A percentile compares a stretch with the other conserved stretches of the same genome.
These are phyloP conservation scores for Craterostigma plantagineum DNA, from an alignment of 257 asterid genomes.

Conservation along the genomic window DNA sequence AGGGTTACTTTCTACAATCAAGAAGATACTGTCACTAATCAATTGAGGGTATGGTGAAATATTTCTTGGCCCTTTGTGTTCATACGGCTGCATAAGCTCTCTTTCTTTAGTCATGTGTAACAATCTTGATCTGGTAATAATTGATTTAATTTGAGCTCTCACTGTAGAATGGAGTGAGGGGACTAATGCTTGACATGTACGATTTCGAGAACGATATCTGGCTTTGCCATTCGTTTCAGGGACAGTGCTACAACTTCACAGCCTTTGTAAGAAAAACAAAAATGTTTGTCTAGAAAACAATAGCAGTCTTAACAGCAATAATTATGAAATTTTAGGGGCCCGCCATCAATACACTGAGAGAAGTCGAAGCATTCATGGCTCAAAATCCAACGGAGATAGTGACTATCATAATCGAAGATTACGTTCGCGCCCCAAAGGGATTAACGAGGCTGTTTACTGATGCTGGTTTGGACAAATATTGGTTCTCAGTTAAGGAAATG, in stretches of 20 bases:
- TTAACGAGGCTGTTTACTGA: slow-evolving; percentile 50
- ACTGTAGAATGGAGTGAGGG: slow-evolving; percentile 91
- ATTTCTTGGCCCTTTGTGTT: not conserved
- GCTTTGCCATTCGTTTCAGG: slow-evolving; percentile 91
- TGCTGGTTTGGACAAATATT: slow-evolving; percentile 82
- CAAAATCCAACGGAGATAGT: slow-evolving; percentile 64
- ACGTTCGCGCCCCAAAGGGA: slow-evolving; percentile 77
- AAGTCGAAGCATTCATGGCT: slow-evolving; percentile 86
- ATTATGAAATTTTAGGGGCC: slow-evolving; percentile 34
- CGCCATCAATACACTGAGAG: slow-evolving; percentile 57
- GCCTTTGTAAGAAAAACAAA: slow-evolving; percentile 43
- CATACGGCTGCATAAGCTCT: not conserved
- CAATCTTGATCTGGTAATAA: not conserved
- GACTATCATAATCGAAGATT: slow-evolving; percentile 90
- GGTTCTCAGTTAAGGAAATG: slow-evolving; percentile 82
- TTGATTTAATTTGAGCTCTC: slow-evolving; percentile 4
- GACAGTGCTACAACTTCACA: slow-evolving; percentile 93
- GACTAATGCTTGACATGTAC: slow-evolving; percentile 97
- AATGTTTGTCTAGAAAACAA: not conserved
- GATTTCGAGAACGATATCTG: slow-evolving; percentile 90
- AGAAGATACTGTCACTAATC: slow-evolving; percentile 86
- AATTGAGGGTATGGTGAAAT: slow-evolving; percentile 33
- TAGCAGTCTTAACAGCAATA: not conserved
- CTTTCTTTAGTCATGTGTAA: not conserved
- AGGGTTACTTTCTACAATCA: slow-evolving; percentile 87